Conservation (phyloP, 2,329 filamentous ascomycete genomes). For the Sphaerulina musiva region DNA sequence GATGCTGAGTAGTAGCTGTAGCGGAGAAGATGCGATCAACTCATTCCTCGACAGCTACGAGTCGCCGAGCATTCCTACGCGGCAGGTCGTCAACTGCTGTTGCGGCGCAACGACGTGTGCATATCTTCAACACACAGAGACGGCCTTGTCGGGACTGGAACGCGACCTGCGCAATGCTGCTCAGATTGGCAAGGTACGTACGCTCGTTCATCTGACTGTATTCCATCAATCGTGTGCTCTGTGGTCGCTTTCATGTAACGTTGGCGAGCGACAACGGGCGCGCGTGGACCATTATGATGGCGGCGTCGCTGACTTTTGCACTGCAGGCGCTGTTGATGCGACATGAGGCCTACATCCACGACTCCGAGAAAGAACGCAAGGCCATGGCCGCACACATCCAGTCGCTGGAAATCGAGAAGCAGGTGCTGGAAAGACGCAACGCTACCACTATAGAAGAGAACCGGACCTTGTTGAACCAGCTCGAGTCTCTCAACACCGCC, state of each 20-base stretch:
- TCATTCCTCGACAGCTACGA: constrained; percentile 8
- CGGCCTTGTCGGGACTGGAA: constrained; percentile 72
- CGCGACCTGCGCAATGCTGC: constrained; percentile 82
- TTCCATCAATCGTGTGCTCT: neutral
- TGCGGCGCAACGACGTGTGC: constrained; percentile 76
- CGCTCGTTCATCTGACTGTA: constrained; percentile 36
- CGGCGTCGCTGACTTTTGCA: constrained; percentile 61
- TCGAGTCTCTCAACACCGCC: constrained; percentile 76
- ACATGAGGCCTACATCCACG: constrained; percentile 90
- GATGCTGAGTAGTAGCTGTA: neutral
- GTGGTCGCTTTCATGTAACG: constrained; percentile 6
- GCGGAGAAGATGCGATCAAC: constrained; percentile 4
- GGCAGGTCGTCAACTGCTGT: constrained; percentile 55
- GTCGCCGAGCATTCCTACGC: constrained; percentile 18
- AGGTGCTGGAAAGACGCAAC: constrained; percentile 65
- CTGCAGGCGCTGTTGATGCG: constrained; percentile 81
- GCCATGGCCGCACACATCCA: constrained; percentile 68
- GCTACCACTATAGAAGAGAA: constrained; percentile 76
- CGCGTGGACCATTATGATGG: constrained; percentile 13
- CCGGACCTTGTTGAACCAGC: constrained; percentile 67
- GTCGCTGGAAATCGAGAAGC: constrained; percentile 66
- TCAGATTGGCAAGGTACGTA: constrained; percentile 76
- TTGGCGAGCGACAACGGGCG: constrained; percentile 2
- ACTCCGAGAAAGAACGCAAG: constrained; percentile 77
- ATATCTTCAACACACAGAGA: constrained; percentile 73